Base-by-base conservation (phyloP, 2,329 filamentous ascomycete genomes). In the Macrophomina phaseolina region DNA sequence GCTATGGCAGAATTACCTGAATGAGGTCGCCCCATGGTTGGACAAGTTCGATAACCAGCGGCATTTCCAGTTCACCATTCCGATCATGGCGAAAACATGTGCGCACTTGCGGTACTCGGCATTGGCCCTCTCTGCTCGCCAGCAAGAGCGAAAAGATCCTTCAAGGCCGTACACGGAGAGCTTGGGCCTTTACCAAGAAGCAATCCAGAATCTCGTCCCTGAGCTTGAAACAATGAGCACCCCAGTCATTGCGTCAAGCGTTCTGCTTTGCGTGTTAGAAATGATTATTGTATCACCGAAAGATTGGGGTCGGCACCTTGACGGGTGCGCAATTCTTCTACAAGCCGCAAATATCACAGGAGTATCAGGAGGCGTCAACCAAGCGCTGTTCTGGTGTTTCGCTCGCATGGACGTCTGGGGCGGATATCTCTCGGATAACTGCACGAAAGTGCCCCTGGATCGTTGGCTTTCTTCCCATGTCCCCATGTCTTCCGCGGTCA, bases 311-410 rank as follows among this genome's bases (percentile, higher is more conserved):
- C 80, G 83, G 1, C 86, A 87, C 73, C 73, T 87, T 3, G 85
- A 87, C 64, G 86, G 86, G 0, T 87, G 85, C 68, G 84, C 85
- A 1, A 80, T 83, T 1, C 72, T 87, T 1, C 82, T 87, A 28
- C 80, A 83, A 67, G 80, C 83, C 1, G 81, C 83, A 66, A 80
- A 79, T 1, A 83, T 87, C 5, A 80, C 84, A 45, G 86, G 85
- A 0, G 80, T 85, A 3, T 78, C 80, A 5, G 82, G 83, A 2
- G 85, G 85, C 0, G 71, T 87, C 18, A 73, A 84, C 6, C 83
- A 85, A 69, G 85, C 84, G 0, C 77, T 87, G 0, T 87, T 87
- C 68, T 87, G 85, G 85, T 86, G 84, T 69, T 87, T 86, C 70
- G 84, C 83, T 0, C 79, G 85, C 51, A 87, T 87, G 84, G 85